Percentiles rank a stretch among this genome's conserved stretches.
Conservation (phyloP, 192 early-diverging fungal species). For the Entomortierella chlamydospora region DNA sequence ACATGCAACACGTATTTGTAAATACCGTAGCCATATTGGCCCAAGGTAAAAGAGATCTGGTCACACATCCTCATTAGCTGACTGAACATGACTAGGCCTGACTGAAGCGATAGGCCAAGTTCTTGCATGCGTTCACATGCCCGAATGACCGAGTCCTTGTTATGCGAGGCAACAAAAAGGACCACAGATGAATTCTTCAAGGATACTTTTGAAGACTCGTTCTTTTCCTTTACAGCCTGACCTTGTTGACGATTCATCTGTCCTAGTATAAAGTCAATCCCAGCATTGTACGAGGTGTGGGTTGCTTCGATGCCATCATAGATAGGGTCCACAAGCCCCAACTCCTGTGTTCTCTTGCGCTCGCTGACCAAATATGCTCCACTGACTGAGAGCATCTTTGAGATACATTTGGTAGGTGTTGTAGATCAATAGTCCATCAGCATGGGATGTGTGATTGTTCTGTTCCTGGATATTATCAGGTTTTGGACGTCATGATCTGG, state of each 20-base stretch:
- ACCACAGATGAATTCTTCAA: conserved; percentile 62
- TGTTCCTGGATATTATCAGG: conserved; percentile 58
- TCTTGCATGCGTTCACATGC: conserved; percentile 72
- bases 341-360: conserved; percentile 68
- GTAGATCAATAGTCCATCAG: conserved; percentile 75
- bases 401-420: conserved; percentile 99
- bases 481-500: conserved; percentile 46
- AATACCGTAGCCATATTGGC: conserved; percentile 76
- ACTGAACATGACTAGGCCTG: conserved; percentile 85
- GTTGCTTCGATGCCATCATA: conserved; percentile 81
- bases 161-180: conserved; percentile 92
- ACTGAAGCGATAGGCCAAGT: conserved; percentile 61
- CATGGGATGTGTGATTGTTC: conserved; percentile 68
- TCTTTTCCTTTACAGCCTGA: conserved; percentile 33
- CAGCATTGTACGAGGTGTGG: conserved; percentile 84
- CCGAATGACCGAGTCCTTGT: conserved; percentile 77
- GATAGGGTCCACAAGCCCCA: conserved; percentile 85
- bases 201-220: conserved; percentile 11
- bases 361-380: conserved; percentile 84
- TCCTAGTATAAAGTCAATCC: conserved; percentile 75
- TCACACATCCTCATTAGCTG: conserved; percentile 97
- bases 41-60: conserved; percentile 84
- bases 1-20: conserved; percentile 97
- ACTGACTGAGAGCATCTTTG: conserved; percentile 77
- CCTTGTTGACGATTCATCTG: conserved; percentile 37